Evolutionary conservation across 2,329 filamentous ascomycete genomes (phyloP).

Genomic region (Colletotrichum spaethianum): DNA sequence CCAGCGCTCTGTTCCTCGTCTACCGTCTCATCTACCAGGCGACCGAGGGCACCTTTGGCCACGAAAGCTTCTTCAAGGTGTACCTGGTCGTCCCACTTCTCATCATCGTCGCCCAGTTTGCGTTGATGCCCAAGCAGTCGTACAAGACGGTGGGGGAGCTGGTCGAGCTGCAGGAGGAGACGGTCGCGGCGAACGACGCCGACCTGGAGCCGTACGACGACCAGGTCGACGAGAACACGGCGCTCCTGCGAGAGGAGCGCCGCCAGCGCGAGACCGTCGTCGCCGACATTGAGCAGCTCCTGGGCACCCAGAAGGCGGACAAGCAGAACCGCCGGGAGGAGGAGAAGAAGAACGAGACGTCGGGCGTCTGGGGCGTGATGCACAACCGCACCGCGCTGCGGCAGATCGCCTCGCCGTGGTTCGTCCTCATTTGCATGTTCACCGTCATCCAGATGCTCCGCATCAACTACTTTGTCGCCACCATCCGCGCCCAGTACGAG

Average conservation of each 20-base stretch:
- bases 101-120: conserved; percentile 77
- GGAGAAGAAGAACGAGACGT: conserved; percentile 77
- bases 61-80: conserved; percentile 77
- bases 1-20: conserved; percentile 81
- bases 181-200: conserved; percentile 49
- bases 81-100: conserved; percentile 80
- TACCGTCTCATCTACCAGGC: conserved; percentile 80
- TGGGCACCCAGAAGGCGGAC: conserved; percentile 75
- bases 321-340: conserved; percentile 74
- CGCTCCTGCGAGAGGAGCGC: conserved; percentile 68
- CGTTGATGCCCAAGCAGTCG: conserved; percentile 80
- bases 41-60: conserved; percentile 68
- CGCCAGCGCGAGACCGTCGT: conserved; percentile 74
- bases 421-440: conserved; percentile 85
- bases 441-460: conserved; percentile 83
- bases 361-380: conserved; percentile 89
- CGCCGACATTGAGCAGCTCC: conserved; percentile 79
- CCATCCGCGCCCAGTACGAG: conserved; percentile 85
- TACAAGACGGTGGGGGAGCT: conserved; percentile 92
- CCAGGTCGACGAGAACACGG: conserved; percentile 71
- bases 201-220: conserved; percentile 62
- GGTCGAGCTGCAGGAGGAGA: conserved; percentile 77
- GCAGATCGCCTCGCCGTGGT: conserved; percentile 88
- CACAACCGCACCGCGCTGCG: conserved; percentile 79
- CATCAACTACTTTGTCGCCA: conserved; percentile 95